Conservation (phyloP, 1,284 basidiomycete genomes). For the Fomitiporia mediterranea region DNA sequence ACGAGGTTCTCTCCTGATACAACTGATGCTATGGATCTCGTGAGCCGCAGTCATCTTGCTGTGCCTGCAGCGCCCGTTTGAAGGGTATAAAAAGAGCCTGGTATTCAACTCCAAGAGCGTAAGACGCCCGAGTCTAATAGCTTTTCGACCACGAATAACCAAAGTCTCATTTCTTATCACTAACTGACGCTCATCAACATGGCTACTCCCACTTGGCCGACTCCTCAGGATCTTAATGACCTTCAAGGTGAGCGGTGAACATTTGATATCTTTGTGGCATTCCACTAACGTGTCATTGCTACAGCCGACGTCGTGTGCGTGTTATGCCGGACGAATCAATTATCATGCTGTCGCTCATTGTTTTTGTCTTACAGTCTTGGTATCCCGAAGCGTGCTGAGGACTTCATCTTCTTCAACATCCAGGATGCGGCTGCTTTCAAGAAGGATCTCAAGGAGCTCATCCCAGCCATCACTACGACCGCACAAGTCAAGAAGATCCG, state of each 20-base stretch:
- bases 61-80: background rate
- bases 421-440: conserved; percentile 29
- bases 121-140: background rate
- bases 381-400: conserved; percentile 28
- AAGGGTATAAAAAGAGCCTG: background rate
- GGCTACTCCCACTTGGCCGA: conserved; percentile 16
- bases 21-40: background rate
- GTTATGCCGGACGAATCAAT: background rate
- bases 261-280: background rate
- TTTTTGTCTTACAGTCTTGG: conserved; percentile 13
- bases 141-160: background rate
- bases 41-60: background rate
- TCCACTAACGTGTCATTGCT: background rate
- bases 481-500: conserved; percentile 26
- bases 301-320: conserved; percentile 19
- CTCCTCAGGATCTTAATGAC: conserved; percentile 18
- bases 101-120: background rate
- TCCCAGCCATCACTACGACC: conserved; percentile 32
- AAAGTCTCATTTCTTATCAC: background rate
- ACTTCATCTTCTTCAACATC: conserved; percentile 34
- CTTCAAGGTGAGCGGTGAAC: conserved; percentile 15
- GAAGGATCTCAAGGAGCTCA: conserved; percentile 27
- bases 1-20: background rate
- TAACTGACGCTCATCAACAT: background rate
- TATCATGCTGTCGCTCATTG: background rate